Evolutionary conservation across 78 protist genomes (phyloP).

Genomic region (Dictyostelium capitatum): DNA sequence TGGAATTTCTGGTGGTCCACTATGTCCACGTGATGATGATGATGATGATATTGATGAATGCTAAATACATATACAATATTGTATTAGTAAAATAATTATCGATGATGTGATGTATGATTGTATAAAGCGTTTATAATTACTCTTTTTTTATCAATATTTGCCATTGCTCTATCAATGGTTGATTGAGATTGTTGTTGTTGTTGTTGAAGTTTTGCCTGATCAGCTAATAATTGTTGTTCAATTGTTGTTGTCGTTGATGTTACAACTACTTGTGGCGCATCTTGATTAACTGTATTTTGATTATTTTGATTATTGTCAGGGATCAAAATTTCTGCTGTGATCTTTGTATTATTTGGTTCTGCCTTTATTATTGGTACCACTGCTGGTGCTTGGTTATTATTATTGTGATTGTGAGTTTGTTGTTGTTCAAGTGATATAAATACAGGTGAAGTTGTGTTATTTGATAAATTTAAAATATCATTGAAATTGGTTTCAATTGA

Average conservation of each 20-base stretch:
- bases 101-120: no score
- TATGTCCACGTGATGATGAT: conserved; percentile 9
- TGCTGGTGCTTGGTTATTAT: neutral
- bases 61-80: neutral
- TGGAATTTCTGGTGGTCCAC: conserved; percentile 84
- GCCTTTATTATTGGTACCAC: neutral
- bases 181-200: neutral
- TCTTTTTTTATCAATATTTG: conserved; percentile 1
- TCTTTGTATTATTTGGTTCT: neutral
- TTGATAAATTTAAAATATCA: neutral
- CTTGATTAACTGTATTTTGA: neutral
- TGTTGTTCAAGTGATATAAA: conserved; percentile 2
- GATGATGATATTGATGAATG: neutral
- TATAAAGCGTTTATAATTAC: neutral
- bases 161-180: neutral
- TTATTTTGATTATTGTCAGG: neutral
- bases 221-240: neutral
- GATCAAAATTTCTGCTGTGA: neutral
- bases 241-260: neutral
- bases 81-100: neutral
- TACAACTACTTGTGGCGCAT: neutral
- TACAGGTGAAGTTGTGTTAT: neutral
- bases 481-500: conserved; percentile 32
- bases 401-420: neutral
- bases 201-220: neutral